These are phyloP conservation scores for Acacia confusa DNA, from an alignment of 306 rosid genomes.

Conservation along the genomic window DNA sequence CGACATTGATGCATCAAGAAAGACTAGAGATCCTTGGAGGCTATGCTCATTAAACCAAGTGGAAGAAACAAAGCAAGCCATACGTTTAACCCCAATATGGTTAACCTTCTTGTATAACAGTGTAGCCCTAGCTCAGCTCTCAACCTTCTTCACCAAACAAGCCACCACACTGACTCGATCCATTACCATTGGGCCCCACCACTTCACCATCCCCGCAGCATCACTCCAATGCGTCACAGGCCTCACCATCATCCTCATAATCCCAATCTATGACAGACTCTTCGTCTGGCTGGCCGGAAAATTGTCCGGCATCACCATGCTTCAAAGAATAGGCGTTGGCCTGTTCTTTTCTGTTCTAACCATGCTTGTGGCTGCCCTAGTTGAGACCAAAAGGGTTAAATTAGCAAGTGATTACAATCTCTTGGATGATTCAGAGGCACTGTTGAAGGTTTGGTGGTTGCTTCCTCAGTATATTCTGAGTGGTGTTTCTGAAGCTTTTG, in stretches of 20 bases:
- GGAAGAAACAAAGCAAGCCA: slow-evolving; percentile 47
- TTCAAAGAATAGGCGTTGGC: not conserved
- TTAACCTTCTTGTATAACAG: not conserved
- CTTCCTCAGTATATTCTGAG: not conserved
- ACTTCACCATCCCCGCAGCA: not conserved
- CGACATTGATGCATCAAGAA: slow-evolving; percentile 32
- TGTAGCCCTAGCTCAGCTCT: not conserved
- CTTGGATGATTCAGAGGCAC: not conserved
- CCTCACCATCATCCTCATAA: not conserved
- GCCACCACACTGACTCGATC: not conserved
- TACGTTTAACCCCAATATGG: slow-evolving; percentile 35
- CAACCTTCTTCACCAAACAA: slow-evolving; percentile 1
- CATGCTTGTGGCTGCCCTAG: not conserved
- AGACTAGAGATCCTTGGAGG: slow-evolving; percentile 44
- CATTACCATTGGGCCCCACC: not conserved
- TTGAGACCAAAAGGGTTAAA: not conserved
- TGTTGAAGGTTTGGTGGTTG: not conserved
- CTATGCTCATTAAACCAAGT: slow-evolving; percentile 47
- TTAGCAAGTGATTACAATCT: not conserved
- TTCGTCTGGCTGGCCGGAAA: not conserved
- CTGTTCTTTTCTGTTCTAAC: not conserved
- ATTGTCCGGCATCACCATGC: not conserved
- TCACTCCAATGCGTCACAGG: not conserved
- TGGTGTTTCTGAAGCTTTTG: slow-evolving; percentile 1
- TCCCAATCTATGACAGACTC: not conserved